phyloP scores from a whole-genome alignment of 768 basidiomycete species.

The Russula abietina region DNA sequence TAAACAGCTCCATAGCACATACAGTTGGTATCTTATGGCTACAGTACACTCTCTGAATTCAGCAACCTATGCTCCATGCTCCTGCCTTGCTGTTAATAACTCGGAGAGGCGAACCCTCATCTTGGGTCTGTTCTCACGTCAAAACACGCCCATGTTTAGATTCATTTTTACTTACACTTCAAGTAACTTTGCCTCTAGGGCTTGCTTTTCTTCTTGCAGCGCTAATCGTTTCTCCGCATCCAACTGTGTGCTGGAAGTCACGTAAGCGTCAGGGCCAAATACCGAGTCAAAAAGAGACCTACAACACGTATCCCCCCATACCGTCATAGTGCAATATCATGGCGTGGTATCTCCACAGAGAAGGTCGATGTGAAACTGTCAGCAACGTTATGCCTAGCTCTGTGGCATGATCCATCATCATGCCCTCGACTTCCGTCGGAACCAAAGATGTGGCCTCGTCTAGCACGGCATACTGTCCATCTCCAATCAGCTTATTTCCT shows the following conservation, averaged over 20 bases:
- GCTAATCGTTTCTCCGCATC: conserved; percentile 87
- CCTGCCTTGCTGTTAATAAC: conserved; percentile 38
- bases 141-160: not conserved
- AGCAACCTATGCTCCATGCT: conserved; percentile 12
- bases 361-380: conserved; percentile 93
- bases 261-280: not conserved
- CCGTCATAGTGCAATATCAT: conserved; percentile 91
- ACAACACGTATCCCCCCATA: conserved; percentile 94
- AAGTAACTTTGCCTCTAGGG: conserved; percentile 73
- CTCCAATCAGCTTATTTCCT: conserved; percentile 7
- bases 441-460: conserved; percentile 97
- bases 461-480: conserved; percentile 79
- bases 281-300: conserved; percentile 31
- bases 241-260: conserved; percentile 61
- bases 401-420: conserved; percentile 93
- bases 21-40: not conserved
- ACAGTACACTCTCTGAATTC: not conserved
- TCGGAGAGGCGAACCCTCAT: conserved; percentile 70
- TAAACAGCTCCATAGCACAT: not conserved
- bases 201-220: conserved; percentile 92
- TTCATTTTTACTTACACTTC: conserved; percentile 61
- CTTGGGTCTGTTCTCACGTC: conserved; percentile 54
- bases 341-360: conserved; percentile 87
- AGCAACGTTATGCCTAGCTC: conserved; percentile 83
- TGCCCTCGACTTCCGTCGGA: conserved; percentile 84